Evolutionary conservation across 108 stramenopile species (phyloP).

Genomic region (Halocafeteria seosinensis): DNA sequence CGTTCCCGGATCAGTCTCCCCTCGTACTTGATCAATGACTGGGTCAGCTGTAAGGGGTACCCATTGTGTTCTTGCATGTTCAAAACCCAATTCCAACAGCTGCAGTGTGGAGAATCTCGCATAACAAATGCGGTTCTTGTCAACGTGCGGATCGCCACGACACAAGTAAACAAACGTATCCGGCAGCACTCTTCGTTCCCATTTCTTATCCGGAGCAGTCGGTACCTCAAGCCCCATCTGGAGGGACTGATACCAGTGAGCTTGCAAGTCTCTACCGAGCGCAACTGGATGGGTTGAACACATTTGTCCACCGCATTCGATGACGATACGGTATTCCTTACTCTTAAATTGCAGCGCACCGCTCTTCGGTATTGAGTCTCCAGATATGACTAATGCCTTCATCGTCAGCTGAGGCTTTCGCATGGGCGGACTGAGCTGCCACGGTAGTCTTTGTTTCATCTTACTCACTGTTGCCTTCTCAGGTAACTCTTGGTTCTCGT

Average conservation of each 20-base stretch:
- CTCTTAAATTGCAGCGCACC: background rate
- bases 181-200: constrained; percentile 25
- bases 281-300: no score
- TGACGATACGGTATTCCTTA: constrained; percentile 11
- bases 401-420: constrained; percentile 8
- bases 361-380: constrained; percentile 17
- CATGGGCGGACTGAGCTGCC: constrained; percentile 1
- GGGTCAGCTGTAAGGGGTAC: constrained; percentile 24
- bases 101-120: constrained; percentile 8
- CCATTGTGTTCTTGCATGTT: constrained; percentile 15
- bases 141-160: background rate
- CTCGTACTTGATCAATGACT: constrained; percentile 17
- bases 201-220: no score
- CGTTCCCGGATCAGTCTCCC: constrained; percentile 29
- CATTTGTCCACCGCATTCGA: constrained; percentile 23
- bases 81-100: constrained; percentile 13
- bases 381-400: constrained; percentile 14
- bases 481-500: background rate
- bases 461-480: constrained; percentile 3
- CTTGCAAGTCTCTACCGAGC: no score
- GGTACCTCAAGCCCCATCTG: constrained; percentile 7
- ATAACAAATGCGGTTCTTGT: background rate
- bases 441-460: no score
- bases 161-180: constrained; percentile 31
- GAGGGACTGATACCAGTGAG: constrained; percentile 12